phyloP scores from a whole-genome alignment of 1,139 yeast species.

The Debaryomyces nepalensis region DNA sequence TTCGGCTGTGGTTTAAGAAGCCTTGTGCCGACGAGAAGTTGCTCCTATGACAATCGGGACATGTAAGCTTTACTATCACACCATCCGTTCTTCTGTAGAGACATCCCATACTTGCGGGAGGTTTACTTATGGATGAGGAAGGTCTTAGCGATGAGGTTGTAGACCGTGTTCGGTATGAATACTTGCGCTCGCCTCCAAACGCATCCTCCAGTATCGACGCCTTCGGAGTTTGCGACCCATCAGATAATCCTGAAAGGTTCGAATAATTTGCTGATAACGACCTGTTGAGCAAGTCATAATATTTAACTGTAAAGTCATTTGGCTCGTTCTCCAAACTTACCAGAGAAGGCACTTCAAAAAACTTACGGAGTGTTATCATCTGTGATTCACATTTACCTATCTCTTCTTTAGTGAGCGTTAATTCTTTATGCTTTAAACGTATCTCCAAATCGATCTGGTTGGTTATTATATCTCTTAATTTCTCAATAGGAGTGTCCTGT shows the following conservation, averaged over 20 bases:
- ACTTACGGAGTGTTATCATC: constrained; percentile 54
- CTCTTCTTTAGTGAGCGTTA: constrained; percentile 61
- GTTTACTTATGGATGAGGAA: constrained; percentile 27
- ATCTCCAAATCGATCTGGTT: constrained; percentile 72
- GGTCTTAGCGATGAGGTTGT: constrained; percentile 57
- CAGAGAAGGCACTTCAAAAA: constrained; percentile 54
- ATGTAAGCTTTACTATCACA: constrained; percentile 65
- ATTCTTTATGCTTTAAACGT: constrained; percentile 69
- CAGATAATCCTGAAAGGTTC: constrained; percentile 19
- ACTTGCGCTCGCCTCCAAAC: constrained; percentile 18
- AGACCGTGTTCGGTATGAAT: constrained; percentile 52
- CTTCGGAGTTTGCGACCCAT: constrained; percentile 1
- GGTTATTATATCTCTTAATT: constrained; percentile 44
- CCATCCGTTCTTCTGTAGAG: constrained; percentile 76
- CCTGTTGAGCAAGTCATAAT: constrained; percentile 44
- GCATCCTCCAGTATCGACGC: constrained; percentile 10
- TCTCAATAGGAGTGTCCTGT: constrained; percentile 40
- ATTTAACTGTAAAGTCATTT: constrained; percentile 53
- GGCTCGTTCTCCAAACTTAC: constrained; percentile 48
- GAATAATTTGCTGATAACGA: constrained; percentile 39
- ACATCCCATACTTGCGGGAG: constrained; percentile 51
- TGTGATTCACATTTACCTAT: constrained; percentile 68
- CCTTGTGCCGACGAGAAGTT: constrained; percentile 84
- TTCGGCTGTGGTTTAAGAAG: constrained; percentile 73
- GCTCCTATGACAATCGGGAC: constrained; percentile 68